Evolutionary conservation across 257 asterid species (phyloP), one percentile per base, ranked within the genome.

Genomic region (Fraxinus cuspidata): DNA sequence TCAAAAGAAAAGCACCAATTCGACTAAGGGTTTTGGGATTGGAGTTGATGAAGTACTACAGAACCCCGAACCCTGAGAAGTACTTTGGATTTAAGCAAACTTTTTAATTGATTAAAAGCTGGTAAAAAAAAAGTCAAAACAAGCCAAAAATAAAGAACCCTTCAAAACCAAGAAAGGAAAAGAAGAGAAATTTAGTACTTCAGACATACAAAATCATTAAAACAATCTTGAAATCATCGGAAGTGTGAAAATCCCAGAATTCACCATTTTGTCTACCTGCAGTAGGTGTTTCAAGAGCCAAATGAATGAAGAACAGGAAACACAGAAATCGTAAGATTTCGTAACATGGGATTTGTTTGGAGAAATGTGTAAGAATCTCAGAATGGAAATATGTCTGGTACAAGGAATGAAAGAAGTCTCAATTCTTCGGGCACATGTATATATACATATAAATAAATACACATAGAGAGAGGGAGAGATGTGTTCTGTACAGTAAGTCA

Each of bases 1-100:
- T 34, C 71, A 64, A 29, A 73, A 64, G 35, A 70, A 13, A 40
- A 0, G 38, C 34, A 47, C 21, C 66, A 80, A 80, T 47, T 70
- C 75, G 73, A 70, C 49, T 60, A 65, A 77, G n/a, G 13, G 21
- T 56, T 32, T 35, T 38, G 74, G 27, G 25, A 56, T 56, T 56
- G 65, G 65, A 56, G 65, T 5, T 19, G 11, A 56, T 25, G 47
- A 69, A 32, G 60, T 56, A 56, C 65, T 23, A 29, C 85, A 84
- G 87, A 85, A 87, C 94, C 91, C 85, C 83, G 87, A 85, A 87
- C 94, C 91, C 91, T 78, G 76, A 7, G 83, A 82, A 81, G 78
- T 70, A 42, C 77, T 70, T 78, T 79, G 49, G 68, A 60, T 71
- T 7, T 19, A 75, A 85, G 68, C 73, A 75, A 76, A 68, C 34